Base-by-base conservation (phyloP, 2,329 filamentous ascomycete genomes). In the Claviceps monticola region DNA sequence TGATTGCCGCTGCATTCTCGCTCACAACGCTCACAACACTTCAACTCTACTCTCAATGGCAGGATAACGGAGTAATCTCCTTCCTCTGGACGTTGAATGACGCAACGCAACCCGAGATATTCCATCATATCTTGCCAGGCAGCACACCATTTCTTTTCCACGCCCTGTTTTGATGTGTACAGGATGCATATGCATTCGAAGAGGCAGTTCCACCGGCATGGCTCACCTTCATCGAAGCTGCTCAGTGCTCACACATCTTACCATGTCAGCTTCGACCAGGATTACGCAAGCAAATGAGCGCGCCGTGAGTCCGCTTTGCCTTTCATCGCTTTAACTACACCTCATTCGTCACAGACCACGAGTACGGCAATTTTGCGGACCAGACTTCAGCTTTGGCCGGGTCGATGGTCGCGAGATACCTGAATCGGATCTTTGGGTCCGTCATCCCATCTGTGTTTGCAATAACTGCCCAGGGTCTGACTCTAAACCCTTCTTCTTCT, bases 171-270 rank as follows among this genome's bases (percentile, higher is more conserved):
- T 37, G 42, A 36, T 29, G 2, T 14, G 11, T 45, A 47, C 11
- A 13, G 39, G 17, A 21, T 14, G 6, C 48, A 47, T 42, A 45
- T 29, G 41, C 48, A 47, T 54, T 34, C 52, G 49, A 39, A 51
- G 41, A 44, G 45, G 49, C 42, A 47, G 50, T 47, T 52, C 53
- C 53, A 50, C 50, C 39, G 50, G 47, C 50, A 44, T 46, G 53
- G 53, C 50, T 54, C 53, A 42, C 47, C 50, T 54, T 48, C 53
- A 52, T 48, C 41, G 50, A 52, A 50, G 47, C 50, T 54, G 38
- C 44, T 52, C 23, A 23, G 21, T 23, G 21, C 23, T 9, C 38
- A 38, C 38, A 34, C 50, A 52, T 50, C 53, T 54, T 49, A 55
- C 51, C 17, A 26, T 38, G 46, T 44, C 51, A 51, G 53, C 53